These are phyloP conservation scores for Candida anutae DNA, from an alignment of 1,139 yeast species.

Conservation along the genomic window DNA sequence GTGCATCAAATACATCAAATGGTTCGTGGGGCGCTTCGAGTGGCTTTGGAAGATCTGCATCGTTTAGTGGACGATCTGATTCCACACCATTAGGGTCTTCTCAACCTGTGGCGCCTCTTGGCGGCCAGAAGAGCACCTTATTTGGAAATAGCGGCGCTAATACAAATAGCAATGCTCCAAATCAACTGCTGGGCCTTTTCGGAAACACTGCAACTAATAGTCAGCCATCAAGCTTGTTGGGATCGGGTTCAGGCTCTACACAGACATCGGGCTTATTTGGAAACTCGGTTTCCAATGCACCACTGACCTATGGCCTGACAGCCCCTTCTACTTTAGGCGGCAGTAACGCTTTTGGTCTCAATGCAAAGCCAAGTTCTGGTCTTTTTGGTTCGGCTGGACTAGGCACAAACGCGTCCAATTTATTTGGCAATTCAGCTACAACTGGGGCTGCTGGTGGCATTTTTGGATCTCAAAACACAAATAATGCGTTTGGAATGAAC, in stretches of 20 bases:
- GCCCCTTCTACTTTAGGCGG: too few species aligned
- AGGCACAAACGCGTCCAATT: not conserved
- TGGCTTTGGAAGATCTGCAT: conserved; percentile 18
- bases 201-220: conserved; percentile 9
- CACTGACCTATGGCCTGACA: too few species aligned
- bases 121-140: conserved; percentile 8
- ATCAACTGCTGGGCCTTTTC: conserved; percentile 11
- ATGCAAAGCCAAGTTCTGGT: conserved; percentile 3
- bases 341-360: too few species aligned
- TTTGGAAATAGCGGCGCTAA: conserved; percentile 17
- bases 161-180: conserved; percentile 3
- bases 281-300: conserved; percentile 3
- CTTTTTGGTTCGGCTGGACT: conserved; percentile 3
- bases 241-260: conserved; percentile 2
- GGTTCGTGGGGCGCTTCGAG: conserved; percentile 16
- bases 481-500: not conserved
- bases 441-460: conserved; percentile 4
- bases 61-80: too few species aligned
- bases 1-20: too few species aligned
- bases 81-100: too few species aligned
- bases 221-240: too few species aligned
- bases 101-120: too few species aligned
- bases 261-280: conserved; percentile 12
- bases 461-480: conserved; percentile 5
- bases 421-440: conserved; percentile 5